Evolutionary conservation across 148 eudicot species (phyloP).

Genomic region (Cornus kousa): DNA sequence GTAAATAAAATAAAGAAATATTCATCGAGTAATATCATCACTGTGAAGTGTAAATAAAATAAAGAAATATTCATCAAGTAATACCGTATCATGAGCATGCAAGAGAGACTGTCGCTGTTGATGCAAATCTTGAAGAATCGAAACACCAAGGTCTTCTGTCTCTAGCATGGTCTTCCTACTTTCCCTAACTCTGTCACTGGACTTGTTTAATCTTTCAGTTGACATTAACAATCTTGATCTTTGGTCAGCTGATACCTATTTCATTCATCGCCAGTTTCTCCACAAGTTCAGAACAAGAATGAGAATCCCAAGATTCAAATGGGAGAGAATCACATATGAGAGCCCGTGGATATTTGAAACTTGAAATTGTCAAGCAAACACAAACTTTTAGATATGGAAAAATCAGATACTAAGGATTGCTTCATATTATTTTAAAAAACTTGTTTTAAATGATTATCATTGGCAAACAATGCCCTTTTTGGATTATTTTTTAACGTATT

Average conservation of each 20-base stretch:
- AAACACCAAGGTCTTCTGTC: conserved; percentile 62
- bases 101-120: conserved; percentile 57
- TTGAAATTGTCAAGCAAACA: not conserved
- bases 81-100: conserved; percentile 53
- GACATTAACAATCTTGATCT: conserved; percentile 55
- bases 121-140: conserved; percentile 55
- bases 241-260: conserved; percentile 63
- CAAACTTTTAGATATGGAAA: not conserved
- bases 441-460: too few relatives aligned
- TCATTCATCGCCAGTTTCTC: conserved; percentile 6
- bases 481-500: too few relatives aligned
- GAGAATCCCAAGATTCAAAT: not conserved
- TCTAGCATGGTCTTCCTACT: conserved; percentile 60
- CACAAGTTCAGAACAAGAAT: not conserved
- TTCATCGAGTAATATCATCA: not conserved
- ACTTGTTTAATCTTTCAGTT: conserved; percentile 55
- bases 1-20: not conserved
- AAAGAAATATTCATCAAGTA: not conserved
- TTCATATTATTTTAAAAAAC: too few relatives aligned
- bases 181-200: conserved; percentile 56
- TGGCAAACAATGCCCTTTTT: too few relatives aligned
- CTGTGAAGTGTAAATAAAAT: not conserved
- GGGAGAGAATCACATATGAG: not conserved
- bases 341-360: not conserved
- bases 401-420: not conserved